Conservation (phyloP, 2,329 filamentous ascomycete genomes). For the Phaeoacremonium minimum region DNA sequence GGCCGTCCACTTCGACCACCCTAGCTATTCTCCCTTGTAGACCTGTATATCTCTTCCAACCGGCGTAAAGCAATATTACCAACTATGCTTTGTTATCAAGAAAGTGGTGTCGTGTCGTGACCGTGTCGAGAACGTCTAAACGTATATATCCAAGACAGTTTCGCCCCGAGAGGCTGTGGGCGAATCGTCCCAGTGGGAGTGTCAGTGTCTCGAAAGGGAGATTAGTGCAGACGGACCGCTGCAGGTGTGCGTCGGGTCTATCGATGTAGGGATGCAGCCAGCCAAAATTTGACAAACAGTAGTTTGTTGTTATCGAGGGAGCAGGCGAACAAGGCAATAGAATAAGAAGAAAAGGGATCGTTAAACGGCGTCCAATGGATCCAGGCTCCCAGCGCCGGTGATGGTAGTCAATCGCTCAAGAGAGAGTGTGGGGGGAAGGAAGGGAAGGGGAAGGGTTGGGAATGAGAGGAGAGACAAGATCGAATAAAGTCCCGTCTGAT, state of each 20-base stretch:
- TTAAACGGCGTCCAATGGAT: constrained; percentile 8
- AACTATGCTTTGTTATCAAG: too few species aligned
- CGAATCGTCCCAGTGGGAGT: not conserved
- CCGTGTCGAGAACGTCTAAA: too few species aligned
- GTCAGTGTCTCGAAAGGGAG: too few species aligned
- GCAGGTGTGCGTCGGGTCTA: not conserved
- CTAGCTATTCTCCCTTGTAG: too few species aligned
- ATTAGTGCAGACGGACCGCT: not conserved
- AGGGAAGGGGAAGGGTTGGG: constrained; percentile 3
- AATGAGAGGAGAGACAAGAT: too few species aligned
- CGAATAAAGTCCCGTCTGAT: too few species aligned
- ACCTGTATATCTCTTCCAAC: too few species aligned
- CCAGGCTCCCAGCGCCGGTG: constrained; percentile 11
- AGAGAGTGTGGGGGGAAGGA: constrained; percentile 1
- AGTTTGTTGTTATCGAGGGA: too few species aligned
- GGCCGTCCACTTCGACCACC: too few species aligned
- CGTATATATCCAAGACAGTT: too few species aligned
- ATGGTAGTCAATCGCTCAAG: not conserved
- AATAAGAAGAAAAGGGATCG: not conserved
- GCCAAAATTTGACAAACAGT: not conserved
- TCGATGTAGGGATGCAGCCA: not conserved
- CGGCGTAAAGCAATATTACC: too few species aligned
- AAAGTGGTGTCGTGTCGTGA: too few species aligned
- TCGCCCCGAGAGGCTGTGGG: not conserved
- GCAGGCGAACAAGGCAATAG: constrained; percentile 1